Percentiles rank a stretch among this genome's conserved stretches.
Evolutionary conservation across 2,329 filamentous ascomycete species (phyloP).

Genomic region (Ceratocystiopsis brevicomis): DNA sequence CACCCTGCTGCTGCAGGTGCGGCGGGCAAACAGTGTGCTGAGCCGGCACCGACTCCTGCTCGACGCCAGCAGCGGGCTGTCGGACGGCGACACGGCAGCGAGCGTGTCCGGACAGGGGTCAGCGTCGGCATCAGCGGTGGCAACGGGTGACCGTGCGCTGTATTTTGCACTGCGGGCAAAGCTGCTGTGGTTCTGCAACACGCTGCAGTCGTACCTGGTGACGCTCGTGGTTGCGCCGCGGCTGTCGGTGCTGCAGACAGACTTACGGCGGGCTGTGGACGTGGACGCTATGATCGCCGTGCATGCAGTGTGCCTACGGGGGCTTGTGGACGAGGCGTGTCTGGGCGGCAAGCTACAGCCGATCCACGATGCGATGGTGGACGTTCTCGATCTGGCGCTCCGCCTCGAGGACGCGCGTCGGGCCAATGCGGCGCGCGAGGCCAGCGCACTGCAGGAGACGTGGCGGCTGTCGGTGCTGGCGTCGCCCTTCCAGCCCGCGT

Average conservation of each 20-base stretch:
- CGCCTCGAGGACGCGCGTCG: conserved; percentile 43
- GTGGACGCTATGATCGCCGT: conserved; percentile 64
- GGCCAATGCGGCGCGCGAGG: conserved; percentile 19
- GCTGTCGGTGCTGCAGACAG: conserved; percentile 32
- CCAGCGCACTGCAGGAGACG: conserved; percentile 20
- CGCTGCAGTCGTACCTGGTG: conserved; percentile 56
- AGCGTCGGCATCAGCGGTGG: conserved; percentile 10
- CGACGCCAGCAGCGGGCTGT: conserved; percentile 14
- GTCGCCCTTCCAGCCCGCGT: conserved; percentile 10
- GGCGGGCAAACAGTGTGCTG: conserved; percentile 49
- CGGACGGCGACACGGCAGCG: conserved; percentile 6
- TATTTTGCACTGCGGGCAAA: conserved; percentile 47
- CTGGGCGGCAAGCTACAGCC: conserved; percentile 49
- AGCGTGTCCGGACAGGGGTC: background rate
- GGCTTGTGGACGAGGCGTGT: conserved; percentile 48
- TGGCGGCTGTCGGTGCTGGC: conserved; percentile 20
- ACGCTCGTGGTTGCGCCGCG: conserved; percentile 50
- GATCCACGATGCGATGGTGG: conserved; percentile 54
- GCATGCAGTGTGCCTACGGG: conserved; percentile 44
- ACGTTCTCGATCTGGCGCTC: conserved; percentile 57
- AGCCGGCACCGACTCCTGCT: conserved; percentile 31
- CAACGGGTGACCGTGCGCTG: conserved; percentile 21
- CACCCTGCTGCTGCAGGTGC: conserved; percentile 58
- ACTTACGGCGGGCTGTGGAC: conserved; percentile 44
- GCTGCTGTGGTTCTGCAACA: conserved; percentile 61